Evolutionary conservation across 177 flowering plant species (phyloP).

Genomic region (Telopea speciosissima): DNA sequence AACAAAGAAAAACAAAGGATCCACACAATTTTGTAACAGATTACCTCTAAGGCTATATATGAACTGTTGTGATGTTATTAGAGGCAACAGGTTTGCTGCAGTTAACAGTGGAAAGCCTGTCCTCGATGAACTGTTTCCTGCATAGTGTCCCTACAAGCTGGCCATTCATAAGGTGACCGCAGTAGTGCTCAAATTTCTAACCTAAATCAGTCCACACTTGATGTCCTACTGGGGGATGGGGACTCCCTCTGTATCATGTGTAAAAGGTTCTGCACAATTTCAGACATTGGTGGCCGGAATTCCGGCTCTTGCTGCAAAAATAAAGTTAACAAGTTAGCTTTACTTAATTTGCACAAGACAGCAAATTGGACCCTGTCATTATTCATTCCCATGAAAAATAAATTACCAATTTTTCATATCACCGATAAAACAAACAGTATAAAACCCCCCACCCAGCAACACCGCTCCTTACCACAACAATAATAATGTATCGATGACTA

Average conservation of each 20-base stretch:
- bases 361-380: background rate
- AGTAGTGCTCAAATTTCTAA: background rate
- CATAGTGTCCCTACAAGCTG: background rate
- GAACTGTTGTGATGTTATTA: background rate
- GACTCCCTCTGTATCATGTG: conserved; percentile 39
- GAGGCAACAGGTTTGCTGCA: background rate
- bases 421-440: background rate
- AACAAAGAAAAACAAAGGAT: background rate
- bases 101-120: background rate
- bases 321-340: background rate
- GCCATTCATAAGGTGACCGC: background rate
- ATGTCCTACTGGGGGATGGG: conserved; percentile 13
- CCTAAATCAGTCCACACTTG: conserved; percentile 19
- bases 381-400: background rate
- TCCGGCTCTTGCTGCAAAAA: conserved; percentile 73
- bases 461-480: too few species aligned
- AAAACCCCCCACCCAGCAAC: too few species aligned
- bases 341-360: background rate
- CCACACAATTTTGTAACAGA: background rate
- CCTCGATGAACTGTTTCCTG: background rate
- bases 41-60: conserved; percentile 1
- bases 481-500: background rate
- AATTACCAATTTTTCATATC: background rate
- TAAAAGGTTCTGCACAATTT: conserved; percentile 68
- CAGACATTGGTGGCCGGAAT: conserved; percentile 91